Evolutionary conservation across 148 eudicot species (phyloP).

Genomic region (Chenopodium formosanum): DNA sequence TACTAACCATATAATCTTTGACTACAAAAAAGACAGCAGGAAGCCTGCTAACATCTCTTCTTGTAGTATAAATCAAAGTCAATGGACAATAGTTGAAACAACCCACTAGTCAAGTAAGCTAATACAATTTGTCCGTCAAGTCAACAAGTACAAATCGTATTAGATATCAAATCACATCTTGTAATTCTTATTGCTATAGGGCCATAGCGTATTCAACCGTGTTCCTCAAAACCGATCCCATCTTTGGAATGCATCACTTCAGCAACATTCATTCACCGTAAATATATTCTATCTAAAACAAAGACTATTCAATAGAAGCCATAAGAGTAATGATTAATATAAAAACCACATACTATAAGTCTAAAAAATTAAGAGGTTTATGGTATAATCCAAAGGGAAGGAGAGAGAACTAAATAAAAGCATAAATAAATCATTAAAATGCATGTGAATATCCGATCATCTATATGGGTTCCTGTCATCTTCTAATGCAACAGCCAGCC

Average conservation of each 20-base stretch:
- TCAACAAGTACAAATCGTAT: no score
- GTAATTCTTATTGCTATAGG: no score
- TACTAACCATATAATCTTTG: no score
- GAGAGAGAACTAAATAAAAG: not conserved
- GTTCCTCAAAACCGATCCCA: not conserved
- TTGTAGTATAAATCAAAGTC: no score
- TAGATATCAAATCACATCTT: no score
- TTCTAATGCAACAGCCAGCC: not conserved
- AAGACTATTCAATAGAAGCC: not conserved
- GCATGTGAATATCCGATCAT: constrained; percentile 23
- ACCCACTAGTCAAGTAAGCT: no score
- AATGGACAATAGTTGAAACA: no score
- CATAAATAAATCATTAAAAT: constrained; percentile 1
- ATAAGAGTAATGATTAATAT: not conserved
- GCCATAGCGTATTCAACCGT: not conserved
- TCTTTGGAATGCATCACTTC: not conserved
- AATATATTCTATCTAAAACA: no score
- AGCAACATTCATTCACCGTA: not conserved
- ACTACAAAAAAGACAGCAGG: no score
- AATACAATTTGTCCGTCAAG: no score
- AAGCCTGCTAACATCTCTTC: no score
- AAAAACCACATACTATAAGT: not conserved
- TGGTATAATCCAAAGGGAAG: not conserved
- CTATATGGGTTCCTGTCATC: not conserved
- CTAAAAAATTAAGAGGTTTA: not conserved